phyloP scores from a whole-genome alignment of 805 yeast genomes.

The Wickerhamiella hasegawae region DNA sequence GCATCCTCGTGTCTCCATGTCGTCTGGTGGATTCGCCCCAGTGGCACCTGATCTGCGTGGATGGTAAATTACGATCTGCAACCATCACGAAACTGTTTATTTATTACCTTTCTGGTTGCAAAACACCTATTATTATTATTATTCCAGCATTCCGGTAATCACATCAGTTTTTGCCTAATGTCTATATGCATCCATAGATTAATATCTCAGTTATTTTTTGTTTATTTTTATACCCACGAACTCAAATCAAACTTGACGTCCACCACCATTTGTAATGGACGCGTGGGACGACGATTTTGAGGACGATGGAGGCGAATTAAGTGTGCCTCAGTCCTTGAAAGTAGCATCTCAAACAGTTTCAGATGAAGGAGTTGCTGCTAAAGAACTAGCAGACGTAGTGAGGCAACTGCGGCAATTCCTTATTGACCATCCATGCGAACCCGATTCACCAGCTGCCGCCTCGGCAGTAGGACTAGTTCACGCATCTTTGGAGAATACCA shows the following conservation, averaged over 20 bases:
- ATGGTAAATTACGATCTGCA: no score
- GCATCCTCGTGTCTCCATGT: neutral
- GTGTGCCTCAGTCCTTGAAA: neutral
- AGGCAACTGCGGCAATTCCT: slow-evolving; percentile 2
- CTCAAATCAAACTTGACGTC: neutral
- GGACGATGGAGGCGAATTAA: neutral
- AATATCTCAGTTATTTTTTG: no score
- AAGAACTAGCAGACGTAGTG: slow-evolving; percentile 1
- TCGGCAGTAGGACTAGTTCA: slow-evolving; percentile 3
- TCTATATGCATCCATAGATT: no score
- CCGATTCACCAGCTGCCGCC: neutral
- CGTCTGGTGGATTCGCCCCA: neutral
- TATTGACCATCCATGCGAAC: slow-evolving; percentile 1
- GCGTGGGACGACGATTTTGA: slow-evolving; percentile 2
- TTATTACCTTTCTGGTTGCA: no score
- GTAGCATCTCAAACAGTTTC: neutral
- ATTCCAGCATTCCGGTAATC: no score
- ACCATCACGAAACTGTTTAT: no score
- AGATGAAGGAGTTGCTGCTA: slow-evolving; percentile 3
- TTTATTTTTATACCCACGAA: neutral
- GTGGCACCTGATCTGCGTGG: no score
- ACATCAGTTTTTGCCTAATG: no score
- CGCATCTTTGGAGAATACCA: slow-evolving; percentile 3
- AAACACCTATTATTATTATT: no score
- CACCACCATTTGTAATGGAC: neutral